Evolutionary conservation across 306 rosid species (phyloP), one percentile per base, ranked within the genome.

Genomic region (Dalbergia cochinchinensis): DNA sequence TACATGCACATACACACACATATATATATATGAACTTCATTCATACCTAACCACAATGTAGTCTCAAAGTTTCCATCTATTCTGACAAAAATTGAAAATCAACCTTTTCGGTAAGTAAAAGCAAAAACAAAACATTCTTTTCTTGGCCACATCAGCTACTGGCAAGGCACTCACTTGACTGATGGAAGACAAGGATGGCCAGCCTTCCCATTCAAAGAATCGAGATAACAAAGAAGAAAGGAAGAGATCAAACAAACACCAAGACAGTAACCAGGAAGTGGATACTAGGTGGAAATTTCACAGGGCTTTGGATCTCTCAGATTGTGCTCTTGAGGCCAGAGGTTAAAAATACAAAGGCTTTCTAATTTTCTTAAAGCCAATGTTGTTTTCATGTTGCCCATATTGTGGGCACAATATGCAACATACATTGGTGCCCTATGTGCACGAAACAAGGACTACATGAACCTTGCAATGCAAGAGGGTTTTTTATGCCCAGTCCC

Each of bases 401-500:
- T 35, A 53, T 53, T 11, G 50, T 51, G 60, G 34, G 12, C 18
- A 34, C n/a, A 35, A 41, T 13, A 54, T 55, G 65, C 57, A 42
- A 15, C 59, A 22, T 58, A 4, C 15, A 14, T 41, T 3, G 9
- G 39, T 41, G 10, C 65, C 37, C 26, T 16, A 18, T 71, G 45
- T 55, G 18, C 14, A 16, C 37, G 33, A 54, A 16, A 53, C 51
- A 57, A 19, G 67, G 67, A 41, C 18, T 58, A 20, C 31, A 57
- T 73, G 34, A 54, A 39, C 39, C 41, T 73, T 18, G 66, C 10
- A 55, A 54, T 31, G 20, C 53, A 54, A 71, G 69, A 65, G 37
- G 50, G 12, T 18, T 53, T 37, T 54, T 71, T 54, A 55, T 57
- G 18, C 20, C 77, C 18, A 19, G 37, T 39, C 42, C 19, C 19